These are phyloP conservation scores for Coniferiporia sulphurascens DNA, from an alignment of 1,284 basidiomycete species.

Conservation along the genomic window DNA sequence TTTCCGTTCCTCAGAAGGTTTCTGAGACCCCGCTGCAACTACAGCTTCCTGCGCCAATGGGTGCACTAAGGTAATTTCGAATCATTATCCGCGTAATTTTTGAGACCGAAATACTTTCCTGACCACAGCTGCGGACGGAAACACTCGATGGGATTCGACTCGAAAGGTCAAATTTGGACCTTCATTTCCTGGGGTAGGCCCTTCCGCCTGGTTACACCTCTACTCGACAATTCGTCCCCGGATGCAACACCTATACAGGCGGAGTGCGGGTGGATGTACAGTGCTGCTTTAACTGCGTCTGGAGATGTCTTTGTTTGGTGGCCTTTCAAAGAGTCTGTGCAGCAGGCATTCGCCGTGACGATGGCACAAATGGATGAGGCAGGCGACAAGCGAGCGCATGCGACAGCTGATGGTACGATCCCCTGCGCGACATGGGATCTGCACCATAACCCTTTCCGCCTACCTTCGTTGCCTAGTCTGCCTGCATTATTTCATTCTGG, in stretches of 20 bases:
- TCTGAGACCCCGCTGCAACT: conserved; percentile 53
- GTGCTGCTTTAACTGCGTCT: conserved; percentile 59
- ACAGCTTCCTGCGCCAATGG: conserved; percentile 49
- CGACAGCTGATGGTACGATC: conserved; percentile 39
- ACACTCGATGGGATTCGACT: conserved; percentile 65
- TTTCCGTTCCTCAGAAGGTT: conserved; percentile 45
- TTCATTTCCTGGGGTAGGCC: conserved; percentile 73
- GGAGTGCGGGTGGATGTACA: conserved; percentile 79
- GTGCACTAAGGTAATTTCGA: conserved; percentile 53
- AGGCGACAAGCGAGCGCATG: conserved; percentile 33
- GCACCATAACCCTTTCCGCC: conserved; percentile 42
- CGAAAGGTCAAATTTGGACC: conserved; percentile 56
- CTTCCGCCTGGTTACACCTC: conserved; percentile 50
- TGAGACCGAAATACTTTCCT: neutral
- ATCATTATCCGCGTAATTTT: neutral
- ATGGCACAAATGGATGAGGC: conserved; percentile 42
- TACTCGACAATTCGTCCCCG: conserved; percentile 39
- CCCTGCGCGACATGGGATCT: conserved; percentile 59
- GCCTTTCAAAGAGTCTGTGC: conserved; percentile 50
- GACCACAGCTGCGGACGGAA: conserved; percentile 64
- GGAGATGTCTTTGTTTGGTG: conserved; percentile 77
- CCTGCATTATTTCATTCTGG: conserved; percentile 43
- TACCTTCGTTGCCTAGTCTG: conserved; percentile 33
- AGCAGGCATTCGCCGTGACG: conserved; percentile 33
- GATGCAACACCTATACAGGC: conserved; percentile 59